Conservation (phyloP, 208 protist genomes). For the Acanthamoeba healyi region DNA sequence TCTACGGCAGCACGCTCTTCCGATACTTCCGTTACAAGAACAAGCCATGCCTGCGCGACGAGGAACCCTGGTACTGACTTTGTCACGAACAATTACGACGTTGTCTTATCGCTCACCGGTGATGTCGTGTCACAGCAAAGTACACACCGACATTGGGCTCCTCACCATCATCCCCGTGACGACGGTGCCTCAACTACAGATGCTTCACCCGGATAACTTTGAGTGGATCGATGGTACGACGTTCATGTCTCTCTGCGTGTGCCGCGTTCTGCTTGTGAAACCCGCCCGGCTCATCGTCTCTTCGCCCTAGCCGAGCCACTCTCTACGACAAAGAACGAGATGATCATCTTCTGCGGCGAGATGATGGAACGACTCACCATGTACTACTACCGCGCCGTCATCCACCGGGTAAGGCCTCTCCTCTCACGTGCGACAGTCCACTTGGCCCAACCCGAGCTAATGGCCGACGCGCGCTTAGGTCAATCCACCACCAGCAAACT, state of each 20-base stretch:
- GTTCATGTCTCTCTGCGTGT: not conserved
- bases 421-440: too few relatives aligned
- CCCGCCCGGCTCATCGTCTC: too few relatives aligned
- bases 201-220: slow-evolving; percentile 10
- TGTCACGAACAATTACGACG: not conserved
- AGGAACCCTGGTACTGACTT: slow-evolving; percentile 43
- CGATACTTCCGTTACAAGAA: slow-evolving; percentile 64
- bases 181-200: not conserved
- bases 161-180: slow-evolving; percentile 37
- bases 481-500: not conserved
- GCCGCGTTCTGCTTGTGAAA: too few relatives aligned
- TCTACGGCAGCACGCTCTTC: slow-evolving; percentile 45
- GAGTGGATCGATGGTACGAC: slow-evolving; percentile 19
- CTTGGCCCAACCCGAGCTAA: too few relatives aligned
- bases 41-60: not conserved
- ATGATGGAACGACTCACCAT: slow-evolving; percentile 49
- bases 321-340: not conserved
- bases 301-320: slow-evolving; percentile 1
- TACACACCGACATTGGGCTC: slow-evolving; percentile 37
- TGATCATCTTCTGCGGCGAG: slow-evolving; percentile 9
- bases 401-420: not conserved
- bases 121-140: not conserved
- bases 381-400: slow-evolving; percentile 8
- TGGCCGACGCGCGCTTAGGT: not conserved
- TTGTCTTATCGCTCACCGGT: not conserved